Percentiles rank a stretch among this genome's conserved stretches.
phyloP scores from a whole-genome alignment of 116 monocot species.

The Dioscorea cayenensis region DNA sequence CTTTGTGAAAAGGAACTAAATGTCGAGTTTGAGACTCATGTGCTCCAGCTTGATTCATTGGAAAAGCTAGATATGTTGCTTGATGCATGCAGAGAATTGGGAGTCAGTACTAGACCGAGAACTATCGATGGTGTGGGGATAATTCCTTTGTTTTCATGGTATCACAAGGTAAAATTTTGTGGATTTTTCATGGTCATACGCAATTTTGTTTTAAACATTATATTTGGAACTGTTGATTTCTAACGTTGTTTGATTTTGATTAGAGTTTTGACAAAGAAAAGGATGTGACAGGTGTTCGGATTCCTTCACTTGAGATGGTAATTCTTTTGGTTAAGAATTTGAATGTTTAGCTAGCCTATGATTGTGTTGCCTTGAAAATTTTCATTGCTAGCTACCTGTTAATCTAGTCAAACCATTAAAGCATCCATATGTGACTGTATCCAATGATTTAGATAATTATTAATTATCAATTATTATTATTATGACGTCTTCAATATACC shows the following conservation, averaged over 20 bases:
- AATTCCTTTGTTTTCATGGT: constrained; percentile 81
- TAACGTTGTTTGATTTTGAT: constrained; percentile 1
- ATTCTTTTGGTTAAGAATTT: constrained; percentile 4
- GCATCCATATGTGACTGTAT: no score
- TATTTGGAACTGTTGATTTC: not conserved
- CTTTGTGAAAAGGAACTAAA: no score
- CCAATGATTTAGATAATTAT: no score
- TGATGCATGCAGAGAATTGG: constrained; percentile 73
- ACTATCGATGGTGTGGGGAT: constrained; percentile 55
- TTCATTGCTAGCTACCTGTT: not conserved
- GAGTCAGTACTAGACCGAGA: constrained; percentile 58
- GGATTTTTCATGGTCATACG: not conserved
- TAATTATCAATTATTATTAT: no score
- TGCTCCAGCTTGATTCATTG: constrained; percentile 42
- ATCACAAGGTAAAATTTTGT: constrained; percentile 57
- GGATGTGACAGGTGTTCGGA: constrained; percentile 45
- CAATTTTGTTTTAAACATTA: not conserved
- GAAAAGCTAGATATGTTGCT: constrained; percentile 77
- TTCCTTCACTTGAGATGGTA: constrained; percentile 73
- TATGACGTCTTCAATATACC: no score
- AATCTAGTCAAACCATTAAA: not conserved
- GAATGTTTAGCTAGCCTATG: not conserved
- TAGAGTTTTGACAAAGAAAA: constrained; percentile 87
- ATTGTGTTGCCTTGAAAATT: not conserved
- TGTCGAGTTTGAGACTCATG: not conserved